phyloP scores from a whole-genome alignment of 345 rosid genomes.

The Eucalyptus pauciflora region DNA sequence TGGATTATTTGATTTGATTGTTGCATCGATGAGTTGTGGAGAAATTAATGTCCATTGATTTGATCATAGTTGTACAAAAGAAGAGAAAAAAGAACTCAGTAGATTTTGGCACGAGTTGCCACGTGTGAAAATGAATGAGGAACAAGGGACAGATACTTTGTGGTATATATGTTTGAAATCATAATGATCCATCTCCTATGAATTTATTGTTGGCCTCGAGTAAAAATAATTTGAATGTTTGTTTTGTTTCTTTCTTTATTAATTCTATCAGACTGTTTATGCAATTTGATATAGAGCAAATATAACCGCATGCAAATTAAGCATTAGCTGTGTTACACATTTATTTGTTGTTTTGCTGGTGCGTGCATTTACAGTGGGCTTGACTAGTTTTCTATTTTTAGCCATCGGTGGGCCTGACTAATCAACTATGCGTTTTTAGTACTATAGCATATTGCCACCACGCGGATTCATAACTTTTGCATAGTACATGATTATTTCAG shows the following conservation, averaged over 20 bases:
- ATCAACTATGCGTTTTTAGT: too few relatives aligned
- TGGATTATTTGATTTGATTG: not conserved
- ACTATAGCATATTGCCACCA: too few relatives aligned
- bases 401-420: accelerated
- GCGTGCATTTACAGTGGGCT: not conserved
- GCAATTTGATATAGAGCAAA: not conserved
- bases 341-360: not conserved
- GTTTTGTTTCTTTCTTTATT: not conserved
- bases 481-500: too few relatives aligned
- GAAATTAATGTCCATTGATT: not conserved
- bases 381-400: not conserved
- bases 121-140: not conserved
- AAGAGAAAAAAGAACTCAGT: not conserved
- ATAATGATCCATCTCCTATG: not conserved
- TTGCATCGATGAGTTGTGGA: not conserved
- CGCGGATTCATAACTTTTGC: too few relatives aligned
- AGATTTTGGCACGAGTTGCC: too few relatives aligned
- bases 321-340: not conserved
- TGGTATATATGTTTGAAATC: not conserved
- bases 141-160: too few relatives aligned
- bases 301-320: not conserved
- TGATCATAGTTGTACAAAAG: not conserved
- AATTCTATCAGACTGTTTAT: not conserved
- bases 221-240: not conserved
- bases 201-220: not conserved